Base-by-base conservation (phyloP, 2,329 filamentous ascomycete genomes). In the Myriosclerotinia curreyana region DNA sequence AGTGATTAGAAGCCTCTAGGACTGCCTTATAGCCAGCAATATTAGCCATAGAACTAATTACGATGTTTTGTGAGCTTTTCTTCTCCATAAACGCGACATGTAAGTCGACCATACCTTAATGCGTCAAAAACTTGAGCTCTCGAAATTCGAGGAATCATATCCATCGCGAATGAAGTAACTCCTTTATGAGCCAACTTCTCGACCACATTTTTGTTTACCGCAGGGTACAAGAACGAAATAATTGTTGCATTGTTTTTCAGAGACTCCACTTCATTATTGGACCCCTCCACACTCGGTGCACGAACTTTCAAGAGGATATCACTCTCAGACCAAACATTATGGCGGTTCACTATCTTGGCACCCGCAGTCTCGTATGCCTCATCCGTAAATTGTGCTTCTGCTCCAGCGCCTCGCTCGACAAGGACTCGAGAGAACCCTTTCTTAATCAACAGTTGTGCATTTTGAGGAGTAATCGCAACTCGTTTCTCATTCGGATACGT, bases 11-110 rank as follows among this genome's bases (percentile, higher is more conserved):
- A 1, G 92, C 92, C 76, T 96, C 92, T 51, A 96, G 79, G 1
- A 96, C 91, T 49, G 92, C 92, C 76, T 96, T 96, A 78, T 96
- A 96, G 0, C 92, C 92, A 28, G 92, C 91, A 77, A 96, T 96
- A 71, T 96, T 96, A 66, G 92, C 92, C 92, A 96, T 96, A 12
- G 90, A 95, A 75, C 91, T 92, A 64, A 59, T 22, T 17, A 38
- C 42, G 14, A 17, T 25, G 17, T 5, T 40, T 60, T 42, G 46
- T 65, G 54, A 63, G 67, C 56, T 69, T 64, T 46, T 42, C 34
- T 34, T 38, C 70, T 48, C 51, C 22, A 44, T 44, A 14, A 38
- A n/a, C 15, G 46, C 12, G 2, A 7, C 4, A 8, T 20, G 6
- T 2, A 25, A 60, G 40, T 48, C n/a, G 8, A 22, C 66, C 70